phyloP scores from a whole-genome alignment of 2,329 filamentous ascomycete genomes.

The Thielaviopsis ethacetica region DNA sequence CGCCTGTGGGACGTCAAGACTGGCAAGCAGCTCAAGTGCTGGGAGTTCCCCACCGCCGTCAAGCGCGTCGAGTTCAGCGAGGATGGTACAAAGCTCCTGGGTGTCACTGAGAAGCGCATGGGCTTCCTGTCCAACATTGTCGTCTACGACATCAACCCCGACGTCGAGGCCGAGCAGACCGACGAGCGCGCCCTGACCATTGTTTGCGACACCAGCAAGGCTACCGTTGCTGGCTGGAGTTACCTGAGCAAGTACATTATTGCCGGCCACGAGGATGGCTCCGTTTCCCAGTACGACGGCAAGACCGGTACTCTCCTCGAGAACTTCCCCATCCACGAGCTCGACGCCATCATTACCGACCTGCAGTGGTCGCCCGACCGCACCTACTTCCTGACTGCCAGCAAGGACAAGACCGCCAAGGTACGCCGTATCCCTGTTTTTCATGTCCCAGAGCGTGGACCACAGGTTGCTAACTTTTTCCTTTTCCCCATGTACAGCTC shows the following conservation, averaged over 20 bases:
- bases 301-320: conserved; percentile 77
- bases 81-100: conserved; percentile 77
- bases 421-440: conserved; percentile 24
- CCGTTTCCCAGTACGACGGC: conserved; percentile 75
- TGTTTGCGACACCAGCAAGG: conserved; percentile 89
- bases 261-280: conserved; percentile 91
- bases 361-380: conserved; percentile 88
- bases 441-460: neutral
- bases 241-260: conserved; percentile 93
- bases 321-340: conserved; percentile 69
- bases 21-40: conserved; percentile 85
- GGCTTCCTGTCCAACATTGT: conserved; percentile 89
- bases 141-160: conserved; percentile 75
- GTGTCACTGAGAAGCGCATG: conserved; percentile 97
- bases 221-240: conserved; percentile 93
- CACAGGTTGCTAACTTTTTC: neutral
- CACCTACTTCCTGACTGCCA: conserved; percentile 96
- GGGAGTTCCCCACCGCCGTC: conserved; percentile 93
- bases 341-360: conserved; percentile 70
- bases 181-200: conserved; percentile 75
- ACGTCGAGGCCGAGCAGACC: conserved; percentile 67
- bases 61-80: conserved; percentile 97
- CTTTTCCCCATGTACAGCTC: conserved; percentile 32
- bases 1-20: conserved; percentile 92
- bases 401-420: conserved; percentile 95